A percentile compares a stretch with the other conserved stretches of the same genome.
These are phyloP conservation scores for Cicer chorassanicum DNA, from an alignment of 306 rosid genomes.

Conservation along the genomic window DNA sequence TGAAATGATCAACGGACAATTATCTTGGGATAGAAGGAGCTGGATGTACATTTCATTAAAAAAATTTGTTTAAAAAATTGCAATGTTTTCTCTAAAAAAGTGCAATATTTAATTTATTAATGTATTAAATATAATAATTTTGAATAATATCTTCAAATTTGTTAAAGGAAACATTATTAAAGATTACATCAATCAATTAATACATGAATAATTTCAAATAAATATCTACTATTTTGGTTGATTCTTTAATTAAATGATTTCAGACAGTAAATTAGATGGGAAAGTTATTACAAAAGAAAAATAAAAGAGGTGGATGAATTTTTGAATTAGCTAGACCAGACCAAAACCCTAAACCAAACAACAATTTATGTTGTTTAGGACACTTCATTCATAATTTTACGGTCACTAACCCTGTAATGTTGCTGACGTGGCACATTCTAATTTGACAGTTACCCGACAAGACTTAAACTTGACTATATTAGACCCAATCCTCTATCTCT, in stretches of 20 bases:
- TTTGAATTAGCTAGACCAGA: slow-evolving; percentile 16
- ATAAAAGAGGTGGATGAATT: slow-evolving; percentile 27
- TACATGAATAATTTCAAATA: not conserved
- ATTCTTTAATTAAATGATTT: slow-evolving; percentile 5
- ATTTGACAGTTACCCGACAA: slow-evolving; percentile 37
- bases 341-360: slow-evolving; percentile 41
- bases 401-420: slow-evolving; percentile 14
- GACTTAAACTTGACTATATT: slow-evolving; percentile 57
- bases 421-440: slow-evolving; percentile 46
- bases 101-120: too few species aligned
- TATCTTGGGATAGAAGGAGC: too few species aligned
- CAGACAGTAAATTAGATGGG: not conserved
- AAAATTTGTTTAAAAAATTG: too few species aligned
- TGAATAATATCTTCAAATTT: not conserved
- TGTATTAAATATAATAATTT: not conserved
- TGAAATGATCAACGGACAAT: too few species aligned
- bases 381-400: slow-evolving; percentile 36
- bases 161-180: not conserved
- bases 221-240: not conserved
- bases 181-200: not conserved
- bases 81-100: too few species aligned
- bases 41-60: too few species aligned
- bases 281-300: not conserved
- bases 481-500: slow-evolving; percentile 44
- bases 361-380: slow-evolving; percentile 47